Base-by-base conservation (phyloP, 2,329 filamentous ascomycete genomes). In the Akanthomyces lecanii region DNA sequence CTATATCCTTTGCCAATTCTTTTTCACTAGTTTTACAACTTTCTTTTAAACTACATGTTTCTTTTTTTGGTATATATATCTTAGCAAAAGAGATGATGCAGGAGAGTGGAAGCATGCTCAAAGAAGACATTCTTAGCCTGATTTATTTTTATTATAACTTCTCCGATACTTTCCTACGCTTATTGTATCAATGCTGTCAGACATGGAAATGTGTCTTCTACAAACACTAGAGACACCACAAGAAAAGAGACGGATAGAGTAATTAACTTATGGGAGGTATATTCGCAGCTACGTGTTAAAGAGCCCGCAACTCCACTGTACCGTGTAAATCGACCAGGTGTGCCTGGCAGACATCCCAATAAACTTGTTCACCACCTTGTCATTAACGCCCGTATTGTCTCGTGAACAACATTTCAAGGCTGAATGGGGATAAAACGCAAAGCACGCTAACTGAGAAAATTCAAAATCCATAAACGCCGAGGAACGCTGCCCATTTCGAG, bases 371-470 rank as follows among this genome's bases (percentile, higher is more conserved):
- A 45, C 8, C 40, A 42, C 18, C 23, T 36, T n/a, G 56, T 60
- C 23, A 60, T 51, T 36, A 60, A 60, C 45, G 25, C 45, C 36
- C 42, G n/a, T 40, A 47, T 42, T 42, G 45, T 42, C 56, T 42
- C 56, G 47, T 60, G 38, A 57, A 58, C 36, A 28, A 51, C 56
- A 30, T 42, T 23, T 42, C 56, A 38, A 11, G 33, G 56, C 56
- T 60, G 47, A 59, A n/a, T 60, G 38, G 51, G n/a, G 23, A 60
- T 42, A 60, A 60, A 48, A 28, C 47, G 33, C 33, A 51, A 51
- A 51, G 45, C 56, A 51, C 56, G 56, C 56, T 60, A 60, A 42
- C 33, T n/a, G 36, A 30, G 16, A n/a, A 51, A 60, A 48, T 8
- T 47, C 30, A 40, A 60, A 51, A 40, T 5, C 38, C 33, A 18